Conservation (phyloP, 345 rosid species). For the Clausena lansium region DNA sequence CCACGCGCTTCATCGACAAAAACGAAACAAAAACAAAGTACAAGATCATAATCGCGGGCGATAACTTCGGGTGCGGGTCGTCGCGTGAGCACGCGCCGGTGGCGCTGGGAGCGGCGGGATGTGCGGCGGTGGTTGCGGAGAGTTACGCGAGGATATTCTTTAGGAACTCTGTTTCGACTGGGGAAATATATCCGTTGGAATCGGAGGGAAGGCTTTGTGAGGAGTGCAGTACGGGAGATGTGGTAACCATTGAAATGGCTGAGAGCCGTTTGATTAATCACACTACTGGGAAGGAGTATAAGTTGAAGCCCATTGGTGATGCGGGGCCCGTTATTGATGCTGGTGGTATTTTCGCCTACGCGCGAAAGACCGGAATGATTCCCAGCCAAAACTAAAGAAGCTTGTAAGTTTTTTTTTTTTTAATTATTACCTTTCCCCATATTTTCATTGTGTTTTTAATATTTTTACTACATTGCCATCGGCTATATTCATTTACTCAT, state of each 20-base stretch:
- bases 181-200: slow-evolving; percentile 80
- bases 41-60: slow-evolving; percentile 71
- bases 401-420: background rate
- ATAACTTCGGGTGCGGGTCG: slow-evolving; percentile 94
- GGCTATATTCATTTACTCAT: background rate
- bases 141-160: slow-evolving; percentile 89
- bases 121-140: slow-evolving; percentile 72
- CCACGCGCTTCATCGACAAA: slow-evolving; percentile 60
- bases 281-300: slow-evolving; percentile 76
- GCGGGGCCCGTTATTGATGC: slow-evolving; percentile 86
- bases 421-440: too few relatives aligned
- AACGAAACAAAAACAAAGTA: slow-evolving; percentile 58
- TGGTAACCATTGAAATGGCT: slow-evolving; percentile 61
- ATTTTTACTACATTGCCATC: background rate
- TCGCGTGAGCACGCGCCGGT: slow-evolving; percentile 97
- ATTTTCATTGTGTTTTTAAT: background rate
- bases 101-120: slow-evolving; percentile 89
- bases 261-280: slow-evolving; percentile 73
- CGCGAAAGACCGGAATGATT: slow-evolving; percentile 81
- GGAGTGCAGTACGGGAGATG: slow-evolving; percentile 83
- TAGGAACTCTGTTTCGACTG: slow-evolving; percentile 85
- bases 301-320: slow-evolving; percentile 82
- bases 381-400: slow-evolving; percentile 31
- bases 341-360: slow-evolving; percentile 85
- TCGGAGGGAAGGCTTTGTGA: slow-evolving; percentile 78